A percentile compares a stretch with the other conserved stretches of the same genome.
These are phyloP conservation scores for Plantago major DNA, from an alignment of 257 asterid genomes.

Conservation along the genomic window DNA sequence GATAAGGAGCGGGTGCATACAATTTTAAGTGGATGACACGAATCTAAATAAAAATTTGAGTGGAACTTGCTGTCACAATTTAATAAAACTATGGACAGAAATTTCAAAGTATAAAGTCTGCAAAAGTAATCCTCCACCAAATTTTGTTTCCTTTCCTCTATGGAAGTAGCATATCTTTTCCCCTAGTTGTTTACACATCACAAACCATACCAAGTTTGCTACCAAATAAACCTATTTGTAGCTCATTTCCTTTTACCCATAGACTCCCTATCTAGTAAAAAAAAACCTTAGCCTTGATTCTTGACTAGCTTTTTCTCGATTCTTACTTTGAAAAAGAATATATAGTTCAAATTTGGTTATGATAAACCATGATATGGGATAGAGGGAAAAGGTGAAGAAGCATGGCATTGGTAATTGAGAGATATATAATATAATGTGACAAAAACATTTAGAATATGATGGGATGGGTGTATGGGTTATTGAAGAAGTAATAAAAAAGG, in stretches of 20 bases:
- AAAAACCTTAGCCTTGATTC: not conserved
- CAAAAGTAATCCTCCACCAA: constrained; percentile 3
- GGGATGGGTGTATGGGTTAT: constrained; percentile 24
- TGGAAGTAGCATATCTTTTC: constrained; percentile 3
- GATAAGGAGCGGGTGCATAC: no score
- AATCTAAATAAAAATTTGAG: not conserved
- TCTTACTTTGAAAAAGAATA: no score
- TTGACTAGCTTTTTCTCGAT: not conserved
- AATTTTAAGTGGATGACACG: not conserved
- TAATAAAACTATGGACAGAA: no score
- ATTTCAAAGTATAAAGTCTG: not conserved
- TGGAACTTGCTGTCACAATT: no score
- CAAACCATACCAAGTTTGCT: constrained; percentile 1
- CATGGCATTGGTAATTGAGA: constrained; percentile 27
- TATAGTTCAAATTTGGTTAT: constrained; percentile 10
- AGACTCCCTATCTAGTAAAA: not conserved
- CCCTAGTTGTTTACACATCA: not conserved
- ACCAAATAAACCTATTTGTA: not conserved
- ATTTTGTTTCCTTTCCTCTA: constrained; percentile 2
- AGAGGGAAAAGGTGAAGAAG: constrained; percentile 26
- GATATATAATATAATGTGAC: constrained; percentile 5
- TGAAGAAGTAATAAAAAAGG: constrained; percentile 14
- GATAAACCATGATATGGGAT: constrained; percentile 18
- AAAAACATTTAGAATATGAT: constrained; percentile 9
- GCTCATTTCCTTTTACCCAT: not conserved